Percentiles rank a stretch among this genome's conserved stretches.
phyloP scores from a whole-genome alignment of 352 stramenopile genomes.

The Phytophthora europaea region DNA sequence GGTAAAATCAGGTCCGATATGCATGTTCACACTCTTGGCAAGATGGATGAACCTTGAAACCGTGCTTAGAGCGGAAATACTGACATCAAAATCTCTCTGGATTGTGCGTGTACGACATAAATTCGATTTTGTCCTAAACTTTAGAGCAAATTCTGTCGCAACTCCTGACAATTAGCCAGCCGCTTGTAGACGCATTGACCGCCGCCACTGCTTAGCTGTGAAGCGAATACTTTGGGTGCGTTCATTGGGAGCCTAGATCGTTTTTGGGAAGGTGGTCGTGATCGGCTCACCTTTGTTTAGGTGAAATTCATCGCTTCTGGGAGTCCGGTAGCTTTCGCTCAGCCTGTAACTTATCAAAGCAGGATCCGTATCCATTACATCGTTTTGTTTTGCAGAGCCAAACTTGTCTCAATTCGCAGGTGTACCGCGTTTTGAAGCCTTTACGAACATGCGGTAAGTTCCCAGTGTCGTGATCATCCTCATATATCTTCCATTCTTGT shows the following conservation, averaged over 20 bases:
- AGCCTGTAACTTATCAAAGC: background rate
- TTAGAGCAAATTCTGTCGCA: background rate
- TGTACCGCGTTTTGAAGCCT: background rate
- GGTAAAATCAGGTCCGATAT: background rate
- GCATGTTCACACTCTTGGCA: too few species aligned
- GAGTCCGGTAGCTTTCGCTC: background rate
- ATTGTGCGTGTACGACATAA: background rate
- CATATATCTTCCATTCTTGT: too few species aligned
- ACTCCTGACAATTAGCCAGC: background rate
- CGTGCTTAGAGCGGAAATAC: background rate
- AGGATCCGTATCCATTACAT: background rate
- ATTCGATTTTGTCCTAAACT: background rate
- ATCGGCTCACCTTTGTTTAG: background rate
- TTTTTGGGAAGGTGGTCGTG: background rate
- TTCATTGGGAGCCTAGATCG: background rate
- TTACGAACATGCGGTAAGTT: background rate
- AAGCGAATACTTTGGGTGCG: background rate
- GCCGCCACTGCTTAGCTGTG: background rate
- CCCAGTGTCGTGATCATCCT: background rate
- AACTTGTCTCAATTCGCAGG: background rate
- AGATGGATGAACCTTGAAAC: too few species aligned
- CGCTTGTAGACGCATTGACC: background rate
- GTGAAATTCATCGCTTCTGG: background rate
- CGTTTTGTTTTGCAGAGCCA: background rate
- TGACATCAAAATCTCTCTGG: background rate